Base-by-base conservation (phyloP, 257 asterid species). In the Solanum piurae region DNA sequence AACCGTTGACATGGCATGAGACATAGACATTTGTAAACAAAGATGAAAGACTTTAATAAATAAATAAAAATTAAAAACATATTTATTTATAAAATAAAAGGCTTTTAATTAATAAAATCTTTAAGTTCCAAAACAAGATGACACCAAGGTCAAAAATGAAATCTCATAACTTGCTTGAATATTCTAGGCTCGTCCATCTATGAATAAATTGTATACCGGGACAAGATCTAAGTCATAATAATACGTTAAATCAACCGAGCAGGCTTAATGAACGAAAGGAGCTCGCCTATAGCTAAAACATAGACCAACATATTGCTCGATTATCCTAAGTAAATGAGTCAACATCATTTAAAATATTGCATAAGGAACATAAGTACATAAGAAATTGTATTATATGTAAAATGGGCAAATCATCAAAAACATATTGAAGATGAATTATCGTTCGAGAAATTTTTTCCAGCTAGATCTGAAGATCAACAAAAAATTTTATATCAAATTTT, bases 11-110 rank as follows among this genome's bases (percentile, higher is more conserved):
- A 64, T 64, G 16, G 72, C 72, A 64, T n/a, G 16, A 64, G 7
- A n/a, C 4, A 64, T 0, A 64, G 4, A n/a, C 18, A 0, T 16
- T 2, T 23, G 2, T 0, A n/a, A 64, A n/a, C 4, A 0, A 62
- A 5, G 7, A 62, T 2, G 33, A 10, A n/a, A 4, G 18, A 64
- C 16, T 64, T 64, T 4, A 11, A n/a, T 62, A 62, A 10, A 21
- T 60, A 14, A 49, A 49, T 0, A 52, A 18, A 18, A 6, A 49
- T 49, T 49, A n/a, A 52, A 52, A 16, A 6, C n/a, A 52, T 18
- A 18, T 52, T 18, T 52, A 52, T 52, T 52, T 52, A 52, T 52
- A 18, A 52, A 52, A 6, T 55, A 55, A 55, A 55, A 55, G 64
- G 64, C 64, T 18, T 55, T 55, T 55, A 55, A 18, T 18, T 9